Evolutionary conservation across 805 yeast genomes (phyloP), one percentile per base, ranked within the genome.

Genomic region (Kregervanrija fluxuum): DNA sequence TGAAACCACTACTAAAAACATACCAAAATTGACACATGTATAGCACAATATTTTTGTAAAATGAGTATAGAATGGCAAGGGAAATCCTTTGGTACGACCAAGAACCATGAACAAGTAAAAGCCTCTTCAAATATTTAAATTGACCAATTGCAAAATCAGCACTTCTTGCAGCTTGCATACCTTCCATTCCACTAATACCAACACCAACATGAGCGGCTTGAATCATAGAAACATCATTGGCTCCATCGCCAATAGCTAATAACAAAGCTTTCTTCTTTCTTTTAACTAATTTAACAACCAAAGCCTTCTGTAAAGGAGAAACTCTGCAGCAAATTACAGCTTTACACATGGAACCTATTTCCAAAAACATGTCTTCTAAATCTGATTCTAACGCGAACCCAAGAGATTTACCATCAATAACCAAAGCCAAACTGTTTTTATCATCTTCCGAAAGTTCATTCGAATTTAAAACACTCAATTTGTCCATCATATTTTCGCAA

Each of bases 201-300:
- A 93, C 96, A 50, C 99, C 99, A 43, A 93, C 96, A 64, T 93
- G 98, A 0, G 99, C 99, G 12, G 99, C 98, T 65, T 93, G 99
- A 52, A 93, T 93, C 99, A 93, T 93, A 33, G 95, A 84, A 35
- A 93, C 99, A 68, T 93, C 99, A 60, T 93, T 93, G 3, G 99
- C 99, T 59, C 99, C 99, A 66, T 93, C 99, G 37, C 99, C 99
- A 59, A 93, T 84, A 1, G 99, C 98, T 48, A 93, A 69, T 37
- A 95, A 64, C 36, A 85, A 64, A 2, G 95, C 78, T 40, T 84
- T 81, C 57, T 76, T 74, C 66, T 87, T 83, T 41, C 86, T 70
- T 61, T 93, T 93, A 15, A 91, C 98, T 76, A 93, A 77, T 58
- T 87, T 88, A 17, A 93, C 99, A 13, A 93, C 99, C 43, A 93